These are phyloP conservation scores for Jamesozyma rosinii DNA, from an alignment of 805 yeast species.

Conservation along the genomic window DNA sequence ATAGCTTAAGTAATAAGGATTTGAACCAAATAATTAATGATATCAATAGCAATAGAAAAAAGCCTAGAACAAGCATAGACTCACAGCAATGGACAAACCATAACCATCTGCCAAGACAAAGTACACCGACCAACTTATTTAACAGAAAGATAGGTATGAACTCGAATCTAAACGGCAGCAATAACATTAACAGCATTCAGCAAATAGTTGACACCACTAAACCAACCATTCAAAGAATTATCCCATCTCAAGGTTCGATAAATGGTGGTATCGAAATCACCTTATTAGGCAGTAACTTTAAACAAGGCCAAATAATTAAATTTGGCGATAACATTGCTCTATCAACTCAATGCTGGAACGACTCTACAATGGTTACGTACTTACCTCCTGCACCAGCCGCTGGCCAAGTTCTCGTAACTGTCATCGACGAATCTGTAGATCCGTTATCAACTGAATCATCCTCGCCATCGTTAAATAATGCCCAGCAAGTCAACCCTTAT, in stretches of 20 bases:
- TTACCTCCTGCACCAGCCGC: conserved; percentile 83
- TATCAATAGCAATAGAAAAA: background rate
- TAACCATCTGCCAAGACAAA: too few relatives aligned
- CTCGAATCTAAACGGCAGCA: background rate
- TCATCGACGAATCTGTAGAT: conserved; percentile 36
- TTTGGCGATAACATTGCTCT: conserved; percentile 74
- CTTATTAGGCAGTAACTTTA: conserved; percentile 74
- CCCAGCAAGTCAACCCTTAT: background rate
- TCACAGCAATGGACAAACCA: background rate
- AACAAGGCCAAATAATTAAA: conserved; percentile 69
- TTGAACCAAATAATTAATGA: background rate
- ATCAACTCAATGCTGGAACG: conserved; percentile 92
- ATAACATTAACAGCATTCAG: background rate
- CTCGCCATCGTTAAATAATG: background rate
- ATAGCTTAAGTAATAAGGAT: conserved; percentile 10
- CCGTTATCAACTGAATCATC: conserved; percentile 1
- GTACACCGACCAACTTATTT: background rate
- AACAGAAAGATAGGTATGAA: background rate
- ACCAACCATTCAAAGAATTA: conserved; percentile 71
- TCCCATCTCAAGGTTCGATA: conserved; percentile 90
- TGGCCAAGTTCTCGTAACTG: conserved; percentile 83
- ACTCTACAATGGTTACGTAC: conserved; percentile 82
- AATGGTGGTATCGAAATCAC: conserved; percentile 95
- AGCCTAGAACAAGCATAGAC: conserved; percentile 1
- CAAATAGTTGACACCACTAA: background rate